Evolutionary conservation across 305 asterid genomes (phyloP).

Genomic region (Solanum hybrid): DNA sequence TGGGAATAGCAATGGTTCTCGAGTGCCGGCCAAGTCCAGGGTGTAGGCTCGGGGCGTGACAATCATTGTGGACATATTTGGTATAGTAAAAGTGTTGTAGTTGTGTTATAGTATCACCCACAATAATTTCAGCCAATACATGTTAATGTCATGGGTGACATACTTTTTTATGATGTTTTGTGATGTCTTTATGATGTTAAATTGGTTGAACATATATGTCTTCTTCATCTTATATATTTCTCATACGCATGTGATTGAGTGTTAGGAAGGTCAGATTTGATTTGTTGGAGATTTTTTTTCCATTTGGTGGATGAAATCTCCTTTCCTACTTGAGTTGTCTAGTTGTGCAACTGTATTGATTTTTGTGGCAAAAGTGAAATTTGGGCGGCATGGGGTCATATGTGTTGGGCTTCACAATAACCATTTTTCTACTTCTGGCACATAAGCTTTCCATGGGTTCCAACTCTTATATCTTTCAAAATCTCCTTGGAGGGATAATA

Average conservation of each 20-base stretch:
- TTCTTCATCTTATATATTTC: no score
- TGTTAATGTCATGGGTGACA: background rate
- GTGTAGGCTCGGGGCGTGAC: no score
- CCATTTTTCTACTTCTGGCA: background rate
- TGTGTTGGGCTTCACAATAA: background rate
- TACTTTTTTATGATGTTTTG: background rate
- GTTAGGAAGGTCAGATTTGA: background rate
- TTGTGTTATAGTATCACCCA: background rate
- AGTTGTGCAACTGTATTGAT: background rate
- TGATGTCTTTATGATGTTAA: background rate
- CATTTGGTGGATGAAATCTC: background rate
- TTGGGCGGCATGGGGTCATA: background rate
- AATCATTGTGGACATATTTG: background rate
- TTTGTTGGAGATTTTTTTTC: no score
- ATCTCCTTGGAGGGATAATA: background rate
- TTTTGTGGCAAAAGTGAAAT: background rate
- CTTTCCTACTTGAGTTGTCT: background rate
- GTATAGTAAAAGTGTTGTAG: background rate
- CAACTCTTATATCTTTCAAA: background rate
- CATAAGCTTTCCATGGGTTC: background rate
- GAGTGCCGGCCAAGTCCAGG: no score
- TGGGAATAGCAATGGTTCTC: no score
- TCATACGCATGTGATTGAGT: background rate
- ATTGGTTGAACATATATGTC: background rate
- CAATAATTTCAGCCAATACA: background rate